Base-by-base conservation (phyloP, 352 stramenopile genomes). In the Phytophthora chlamydospora region DNA sequence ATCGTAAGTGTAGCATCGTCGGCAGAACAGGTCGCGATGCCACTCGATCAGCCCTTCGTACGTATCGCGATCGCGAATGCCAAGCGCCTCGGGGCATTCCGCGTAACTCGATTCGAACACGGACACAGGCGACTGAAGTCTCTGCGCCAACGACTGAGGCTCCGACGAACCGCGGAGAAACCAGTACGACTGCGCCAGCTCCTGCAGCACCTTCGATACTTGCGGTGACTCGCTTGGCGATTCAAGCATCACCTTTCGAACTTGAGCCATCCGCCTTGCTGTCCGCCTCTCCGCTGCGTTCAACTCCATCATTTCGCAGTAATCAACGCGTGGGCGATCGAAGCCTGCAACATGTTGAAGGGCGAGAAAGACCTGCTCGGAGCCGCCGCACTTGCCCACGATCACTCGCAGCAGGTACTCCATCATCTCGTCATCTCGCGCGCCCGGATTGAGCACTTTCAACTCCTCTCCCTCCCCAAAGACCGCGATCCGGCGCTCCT, bases 1-100 rank as follows among this genome's bases (percentile, higher is more conserved):
- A 66, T 97, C 90, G 72, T 97, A 98, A 0, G 62, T 80, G 58
- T 90, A 97, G 67, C 93, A 98, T 2, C 86, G 76, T 3, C 88
- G 75, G 61, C 93, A 98, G 58, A 97, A 97, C 3, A 98, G 50
- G 53, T 93, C 78, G 0, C 85, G 79, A 68, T 93, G 94, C 51
- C 77, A 89, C 58, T 97, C 87, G 39, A 84, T 79, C 13, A 89
- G 42, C 9, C 82, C 62, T 38, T 78, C 73, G 36, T 94, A 91
- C 0, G 65, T 63, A 14, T 60, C 69, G 7, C 48, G 60, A 27
- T 73, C 53, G 5, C 83, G 79, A 29, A 89, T 29, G 3, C 80
- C 80, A 5, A 78, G 44, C 2, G 41, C 59, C 1, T 68, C 31
- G 16, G 73, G 66, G 43, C 58, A 67, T 33, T 62, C 48, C 1